Evolutionary conservation across 2,329 filamentous ascomycete species (phyloP).

Genomic region (Penicillium capsulatum): DNA sequence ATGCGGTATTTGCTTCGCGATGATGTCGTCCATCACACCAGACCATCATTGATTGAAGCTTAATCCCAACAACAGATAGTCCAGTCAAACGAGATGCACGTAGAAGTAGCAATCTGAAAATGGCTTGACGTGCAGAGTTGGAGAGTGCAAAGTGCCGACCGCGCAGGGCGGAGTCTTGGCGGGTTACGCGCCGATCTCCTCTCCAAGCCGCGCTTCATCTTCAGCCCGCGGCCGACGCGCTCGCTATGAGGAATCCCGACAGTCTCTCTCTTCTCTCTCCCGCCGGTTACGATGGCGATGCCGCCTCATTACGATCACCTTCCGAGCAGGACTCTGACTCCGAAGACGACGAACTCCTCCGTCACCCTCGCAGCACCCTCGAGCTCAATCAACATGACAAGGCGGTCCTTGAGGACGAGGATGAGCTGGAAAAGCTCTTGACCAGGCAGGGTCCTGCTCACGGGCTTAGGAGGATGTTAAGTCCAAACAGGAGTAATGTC

Average conservation of each 20-base stretch:
- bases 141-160: background rate
- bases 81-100: too few relatives aligned
- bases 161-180: slow-evolving; percentile 9
- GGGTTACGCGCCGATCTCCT: slow-evolving; percentile 7
- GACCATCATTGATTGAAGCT: too few relatives aligned
- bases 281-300: slow-evolving; percentile 64
- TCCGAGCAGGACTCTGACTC: slow-evolving; percentile 70
- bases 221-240: slow-evolving; percentile 15
- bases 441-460: slow-evolving; percentile 38
- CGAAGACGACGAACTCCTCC: slow-evolving; percentile 67
- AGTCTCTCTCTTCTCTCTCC: slow-evolving; percentile 57
- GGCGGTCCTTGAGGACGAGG: slow-evolving; percentile 69
- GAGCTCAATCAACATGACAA: slow-evolving; percentile 68
- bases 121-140: too few relatives aligned
- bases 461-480: slow-evolving; percentile 41
- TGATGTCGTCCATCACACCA: too few relatives aligned
- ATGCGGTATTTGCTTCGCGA: too few relatives aligned
- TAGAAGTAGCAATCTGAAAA: too few relatives aligned
- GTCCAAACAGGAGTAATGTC: slow-evolving; percentile 44
- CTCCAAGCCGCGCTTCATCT: slow-evolving; percentile 1
- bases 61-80: too few relatives aligned
- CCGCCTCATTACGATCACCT: slow-evolving; percentile 58
- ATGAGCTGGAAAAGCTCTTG: slow-evolving; percentile 52
- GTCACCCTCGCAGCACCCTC: slow-evolving; percentile 62
- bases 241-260: slow-evolving; percentile 21